Evolutionary conservation across 1,284 basidiomycete genomes (phyloP), one percentile per base, ranked within the genome.

Genomic region (Neolentinus lepideus): DNA sequence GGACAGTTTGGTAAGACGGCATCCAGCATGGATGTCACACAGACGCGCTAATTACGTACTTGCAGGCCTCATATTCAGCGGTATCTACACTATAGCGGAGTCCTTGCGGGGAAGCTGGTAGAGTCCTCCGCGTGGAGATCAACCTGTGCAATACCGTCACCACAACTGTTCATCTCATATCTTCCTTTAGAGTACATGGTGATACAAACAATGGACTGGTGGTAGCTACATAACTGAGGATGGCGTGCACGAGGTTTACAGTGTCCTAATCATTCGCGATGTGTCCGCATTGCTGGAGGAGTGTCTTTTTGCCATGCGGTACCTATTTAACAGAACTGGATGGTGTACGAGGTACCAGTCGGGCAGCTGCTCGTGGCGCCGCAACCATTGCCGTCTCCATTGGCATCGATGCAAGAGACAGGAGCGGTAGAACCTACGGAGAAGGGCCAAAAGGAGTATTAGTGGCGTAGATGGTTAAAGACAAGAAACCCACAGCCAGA

Each of bases 11-110:
- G 38, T 43, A 43, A 6, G 38, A 43, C 6, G 3, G 6, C 3
- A 16, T n/a, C n/a, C 38, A n/a, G 6, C n/a, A 6, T 43, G 38
- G 19, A 21, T 43, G 12, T 21, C 4, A n/a, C n/a, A 16, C 6
- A 16, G 6, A 35, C 16, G 19, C 16, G 38, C 38, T 43, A 16
- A 43, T 43, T 6, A 16, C 19, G 16, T 4, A n/a, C 19, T 43
- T 21, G 16, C 19, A 43, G 38, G 38, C 16, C 38, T 43, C 2
- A 2, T 55, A 4, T 10, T 64, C 19, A 52, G 61, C 51, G 27
- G 19, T 12, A 16, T 65, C 2, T 48, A 52, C 21, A 43, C 48
- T 31, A 63, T 21, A 16, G 38, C n/a, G 19, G 38, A 43, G 38
- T 43, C 12, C 38, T 43, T 31, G 29, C 12, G 29, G 29, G 29